Evolutionary conservation across 1,284 basidiomycete genomes (phyloP), one percentile per base, ranked within the genome.

Genomic region (Gymnopus androsaceus): DNA sequence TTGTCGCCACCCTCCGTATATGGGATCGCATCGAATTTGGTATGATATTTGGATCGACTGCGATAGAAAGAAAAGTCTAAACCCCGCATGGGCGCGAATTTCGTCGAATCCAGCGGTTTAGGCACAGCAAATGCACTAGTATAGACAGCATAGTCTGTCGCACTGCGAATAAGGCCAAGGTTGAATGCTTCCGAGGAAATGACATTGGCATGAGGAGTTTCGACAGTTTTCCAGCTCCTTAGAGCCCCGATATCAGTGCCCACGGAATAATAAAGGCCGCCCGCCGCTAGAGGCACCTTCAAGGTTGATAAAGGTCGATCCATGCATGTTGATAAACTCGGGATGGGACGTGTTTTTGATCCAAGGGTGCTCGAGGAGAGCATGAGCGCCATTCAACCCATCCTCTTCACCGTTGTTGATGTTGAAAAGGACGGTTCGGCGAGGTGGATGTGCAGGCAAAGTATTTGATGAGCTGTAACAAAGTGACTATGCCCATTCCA

Each of bases 331-430:
- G 0, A 81, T 79, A 21, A 87, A 68, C 1, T 83, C 80, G 4
- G 46, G 38, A 33, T 36, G 30, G 7, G 54, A 49, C 3, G 47
- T 25, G 31, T 49, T 42, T 12, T 49, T 42, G 9, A 56, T 45
- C 89, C 88, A 92, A 0, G 87, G 84, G 59, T 92, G 89, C 57
- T 83, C 74, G 46, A 89, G 64, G 63, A 87, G 89, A n/a, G 50
- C 53, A 37, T 45, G 55, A 28, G 88, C 87, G 19, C 90, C 90
- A 60, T 86, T 78, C 61, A 92, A 66, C 33, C 84, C 81, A 65
- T 90, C 83, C 63, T 92, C 90, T 67, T 92, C 90, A 1, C 85
- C 90, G 58, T 92, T 91, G 67, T 92, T 92, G 67, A 91, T 80
- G 64, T 92, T 89, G 72, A 92, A 89, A 3, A 92, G 69, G 3